A percentile compares a stretch with the other conserved stretches of the same genome.
phyloP scores from a whole-genome alignment of 2,329 filamentous ascomycete genomes.

The Calycina marina region DNA sequence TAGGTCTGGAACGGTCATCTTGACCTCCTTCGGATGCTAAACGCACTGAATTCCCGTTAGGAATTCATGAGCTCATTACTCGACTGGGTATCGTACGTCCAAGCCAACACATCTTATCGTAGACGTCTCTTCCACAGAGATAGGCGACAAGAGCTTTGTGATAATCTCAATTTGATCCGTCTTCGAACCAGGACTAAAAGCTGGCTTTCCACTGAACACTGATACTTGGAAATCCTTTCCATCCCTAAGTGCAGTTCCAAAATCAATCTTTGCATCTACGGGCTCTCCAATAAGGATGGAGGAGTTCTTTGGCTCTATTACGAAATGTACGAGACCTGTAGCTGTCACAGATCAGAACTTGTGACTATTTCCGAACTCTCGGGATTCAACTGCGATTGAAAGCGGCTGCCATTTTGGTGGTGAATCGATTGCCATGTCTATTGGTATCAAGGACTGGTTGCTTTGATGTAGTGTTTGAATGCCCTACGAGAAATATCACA shows the following conservation, averaged over 20 bases:
- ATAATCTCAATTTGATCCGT: slow-evolving; percentile 33
- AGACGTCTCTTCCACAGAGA: slow-evolving; percentile 29
- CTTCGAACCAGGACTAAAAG: slow-evolving; percentile 35
- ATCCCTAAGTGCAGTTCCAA: slow-evolving; percentile 40
- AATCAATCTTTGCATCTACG: slow-evolving; percentile 25
- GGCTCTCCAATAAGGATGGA: neutral
- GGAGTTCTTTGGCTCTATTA: neutral
- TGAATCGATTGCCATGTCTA: too few relatives aligned
- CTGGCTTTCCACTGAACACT: slow-evolving; percentile 44
- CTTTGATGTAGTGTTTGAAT: too few relatives aligned
- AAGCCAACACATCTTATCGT: slow-evolving; percentile 35
- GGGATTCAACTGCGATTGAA: neutral
- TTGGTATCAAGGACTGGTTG: too few relatives aligned
- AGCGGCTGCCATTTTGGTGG: neutral
- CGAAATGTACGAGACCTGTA: neutral
- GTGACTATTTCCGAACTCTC: neutral
- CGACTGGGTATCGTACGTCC: slow-evolving; percentile 25
- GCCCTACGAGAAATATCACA: too few relatives aligned
- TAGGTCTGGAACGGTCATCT: slow-evolving; percentile 28
- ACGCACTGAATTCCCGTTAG: slow-evolving; percentile 24
- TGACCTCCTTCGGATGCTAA: slow-evolving; percentile 31
- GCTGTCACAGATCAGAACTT: neutral
- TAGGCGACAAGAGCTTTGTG: slow-evolving; percentile 28
- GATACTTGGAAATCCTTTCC: slow-evolving; percentile 40
- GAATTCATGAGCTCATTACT: neutral